These are phyloP conservation scores for Candida gorgasii DNA, from an alignment of 805 yeast genomes.

Conservation along the genomic window DNA sequence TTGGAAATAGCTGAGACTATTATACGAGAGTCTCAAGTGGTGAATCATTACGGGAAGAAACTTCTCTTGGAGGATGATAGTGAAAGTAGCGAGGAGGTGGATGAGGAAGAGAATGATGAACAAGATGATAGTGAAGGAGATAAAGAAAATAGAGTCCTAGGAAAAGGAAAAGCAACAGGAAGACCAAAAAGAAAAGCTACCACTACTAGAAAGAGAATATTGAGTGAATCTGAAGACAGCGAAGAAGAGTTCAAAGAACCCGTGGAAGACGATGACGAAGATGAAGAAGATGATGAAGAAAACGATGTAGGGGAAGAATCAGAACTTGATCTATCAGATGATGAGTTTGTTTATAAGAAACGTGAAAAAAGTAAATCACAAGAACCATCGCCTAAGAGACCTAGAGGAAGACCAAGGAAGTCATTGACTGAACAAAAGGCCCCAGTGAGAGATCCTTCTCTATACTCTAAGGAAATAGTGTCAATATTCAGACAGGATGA, in stretches of 20 bases:
- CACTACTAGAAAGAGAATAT: no score
- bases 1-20: slow-evolving; percentile 45
- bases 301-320: slow-evolving; percentile 2
- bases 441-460: neutral
- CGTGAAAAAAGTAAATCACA: neutral
- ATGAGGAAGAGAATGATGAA: slow-evolving; percentile 5
- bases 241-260: slow-evolving; percentile 9
- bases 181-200: no score
- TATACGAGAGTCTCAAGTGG: slow-evolving; percentile 22
- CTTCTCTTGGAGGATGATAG: slow-evolving; percentile 19
- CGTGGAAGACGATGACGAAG: slow-evolving; percentile 9
- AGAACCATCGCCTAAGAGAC: neutral
- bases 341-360: neutral
- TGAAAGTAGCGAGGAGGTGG: slow-evolving; percentile 9
- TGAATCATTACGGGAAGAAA: slow-evolving; percentile 15
- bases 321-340: neutral
- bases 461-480: neutral
- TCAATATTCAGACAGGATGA: slow-evolving; percentile 24
- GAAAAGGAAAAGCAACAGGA: no score
- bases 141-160: no score
- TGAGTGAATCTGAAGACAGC: neutral
- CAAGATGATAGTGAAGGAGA: neutral
- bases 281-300: neutral
- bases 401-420: neutral
- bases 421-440: neutral